Base-by-base conservation (phyloP, 192 early-diverging fungal species). In the Gonapodya prolifera region DNA sequence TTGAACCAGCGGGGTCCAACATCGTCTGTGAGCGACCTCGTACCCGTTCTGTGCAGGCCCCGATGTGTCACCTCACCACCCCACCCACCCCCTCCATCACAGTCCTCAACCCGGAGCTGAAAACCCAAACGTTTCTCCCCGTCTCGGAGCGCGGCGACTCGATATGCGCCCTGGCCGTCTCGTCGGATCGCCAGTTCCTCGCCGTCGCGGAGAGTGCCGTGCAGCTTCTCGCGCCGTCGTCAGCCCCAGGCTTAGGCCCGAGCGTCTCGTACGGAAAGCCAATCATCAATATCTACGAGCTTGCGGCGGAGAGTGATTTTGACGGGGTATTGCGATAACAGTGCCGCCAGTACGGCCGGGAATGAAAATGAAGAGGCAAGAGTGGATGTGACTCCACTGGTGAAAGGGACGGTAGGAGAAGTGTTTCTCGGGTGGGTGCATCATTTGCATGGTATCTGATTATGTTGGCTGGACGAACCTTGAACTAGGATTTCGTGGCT, bases 401-500 rank as follows among this genome's bases (percentile, higher is more conserved):
- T n/a, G n/a, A n/a, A n/a, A n/a, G n/a, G n/a, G n/a, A n/a, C n/a
- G n/a, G n/a, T n/a, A n/a, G n/a, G n/a, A n/a, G n/a, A n/a, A n/a
- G n/a, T n/a, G n/a, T n/a, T n/a, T n/a, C n/a, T n/a, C n/a, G n/a
- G n/a, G n/a, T n/a, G n/a, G n/a, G n/a, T n/a, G n/a, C n/a, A n/a
- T n/a, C n/a, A n/a, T n/a, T n/a, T n/a, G n/a, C n/a, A n/a, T n/a
- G n/a, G n/a, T n/a, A n/a, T n/a, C n/a, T n/a, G n/a, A n/a, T n/a
- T n/a, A n/a, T n/a, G n/a, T n/a, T n/a, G n/a, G n/a, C n/a, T n/a
- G n/a, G n/a, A n/a, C n/a, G n/a, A n/a, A n/a, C n/a, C n/a, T n/a
- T n/a, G n/a, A n/a, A n/a, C n/a, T 77, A 87, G 88, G 86, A 87
- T 45, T 87, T 89, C 69, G 35, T 79, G 18, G 75, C 79, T 33